A percentile compares a stretch with the other conserved stretches of the same genome.
phyloP scores from a whole-genome alignment of 257 asterid species.

The Primulina eburnea region DNA sequence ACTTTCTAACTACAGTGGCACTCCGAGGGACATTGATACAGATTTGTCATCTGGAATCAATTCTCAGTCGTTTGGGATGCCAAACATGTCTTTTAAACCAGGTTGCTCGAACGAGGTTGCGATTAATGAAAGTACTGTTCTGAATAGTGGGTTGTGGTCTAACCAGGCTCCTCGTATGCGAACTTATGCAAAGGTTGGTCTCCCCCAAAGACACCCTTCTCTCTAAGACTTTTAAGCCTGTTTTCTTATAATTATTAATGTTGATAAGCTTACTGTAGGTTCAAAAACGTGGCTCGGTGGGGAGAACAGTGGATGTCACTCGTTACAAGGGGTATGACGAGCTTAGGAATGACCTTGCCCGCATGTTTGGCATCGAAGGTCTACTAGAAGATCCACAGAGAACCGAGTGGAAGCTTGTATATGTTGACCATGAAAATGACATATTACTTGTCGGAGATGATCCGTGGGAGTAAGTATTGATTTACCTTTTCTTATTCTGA shows the following conservation, averaged over 20 bases:
- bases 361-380: constrained; percentile 93
- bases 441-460: constrained; percentile 84
- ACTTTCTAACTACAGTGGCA: constrained; percentile 59
- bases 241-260: constrained; percentile 6
- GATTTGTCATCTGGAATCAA: constrained; percentile 71
- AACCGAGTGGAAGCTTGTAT: constrained; percentile 89
- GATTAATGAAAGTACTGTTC: constrained; percentile 52
- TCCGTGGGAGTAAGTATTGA: constrained; percentile 77
- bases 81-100: constrained; percentile 60
- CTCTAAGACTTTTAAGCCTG: not conserved
- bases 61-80: constrained; percentile 74
- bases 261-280: constrained; percentile 48
- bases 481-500: not conserved
- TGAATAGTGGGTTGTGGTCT: constrained; percentile 70
- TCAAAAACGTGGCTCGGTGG: constrained; percentile 96
- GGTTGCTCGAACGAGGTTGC: constrained; percentile 69
- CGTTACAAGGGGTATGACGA: constrained; percentile 89
- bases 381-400: constrained; percentile 85
- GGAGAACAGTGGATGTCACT: constrained; percentile 83
- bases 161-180: constrained; percentile 92
- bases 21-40: constrained; percentile 73
- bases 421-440: constrained; percentile 83
- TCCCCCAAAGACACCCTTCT: constrained; percentile 24
- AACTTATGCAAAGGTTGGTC: constrained; percentile 78
- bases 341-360: constrained; percentile 87